Percentiles rank a stretch among this genome's conserved stretches.
Conservation (phyloP, 345 rosid genomes). For the Microthlaspi erraticum region DNA sequence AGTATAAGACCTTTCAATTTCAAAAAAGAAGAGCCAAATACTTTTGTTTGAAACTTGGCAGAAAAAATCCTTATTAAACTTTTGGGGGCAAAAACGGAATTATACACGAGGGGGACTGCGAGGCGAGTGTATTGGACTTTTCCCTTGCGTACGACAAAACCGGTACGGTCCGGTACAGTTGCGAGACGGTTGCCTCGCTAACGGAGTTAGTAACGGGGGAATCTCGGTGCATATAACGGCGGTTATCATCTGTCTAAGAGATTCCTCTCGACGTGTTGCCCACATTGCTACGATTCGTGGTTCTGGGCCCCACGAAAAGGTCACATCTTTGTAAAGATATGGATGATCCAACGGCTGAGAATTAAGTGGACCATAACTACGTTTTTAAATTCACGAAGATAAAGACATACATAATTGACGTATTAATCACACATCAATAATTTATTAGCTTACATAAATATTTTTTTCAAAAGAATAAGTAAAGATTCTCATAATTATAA, state of each 20-base stretch:
- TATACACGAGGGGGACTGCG: not conserved
- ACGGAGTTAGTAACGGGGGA: conserved; percentile 42
- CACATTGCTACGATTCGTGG: conserved; percentile 39
- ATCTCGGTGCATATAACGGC: conserved; percentile 32
- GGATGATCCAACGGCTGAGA: conserved; percentile 36
- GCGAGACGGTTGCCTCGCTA: conserved; percentile 9
- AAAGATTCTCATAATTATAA: conserved; percentile 37
- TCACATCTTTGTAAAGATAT: conserved; percentile 25
- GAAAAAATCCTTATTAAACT: not conserved
- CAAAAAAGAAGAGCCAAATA: not conserved
- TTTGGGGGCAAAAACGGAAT: conserved; percentile 24
- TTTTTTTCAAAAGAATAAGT: not conserved
- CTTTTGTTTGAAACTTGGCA: not conserved
- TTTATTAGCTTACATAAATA: not conserved
- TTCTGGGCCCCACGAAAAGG: conserved; percentile 28
- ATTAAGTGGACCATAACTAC: conserved; percentile 32
- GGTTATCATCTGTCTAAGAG: conserved; percentile 17
- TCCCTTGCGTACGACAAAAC: conserved; percentile 34
- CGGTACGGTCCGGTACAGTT: conserved; percentile 44
- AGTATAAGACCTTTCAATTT: no score
- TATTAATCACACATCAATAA: conserved; percentile 30
- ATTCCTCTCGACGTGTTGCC: conserved; percentile 44
- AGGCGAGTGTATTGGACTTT: conserved; percentile 29
- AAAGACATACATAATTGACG: conserved; percentile 26
- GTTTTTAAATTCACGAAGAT: conserved; percentile 8